Evolutionary conservation across 1,139 yeast species (phyloP), one percentile per base, ranked within the genome.

Genomic region (Arxiozyma slooffiae): DNA sequence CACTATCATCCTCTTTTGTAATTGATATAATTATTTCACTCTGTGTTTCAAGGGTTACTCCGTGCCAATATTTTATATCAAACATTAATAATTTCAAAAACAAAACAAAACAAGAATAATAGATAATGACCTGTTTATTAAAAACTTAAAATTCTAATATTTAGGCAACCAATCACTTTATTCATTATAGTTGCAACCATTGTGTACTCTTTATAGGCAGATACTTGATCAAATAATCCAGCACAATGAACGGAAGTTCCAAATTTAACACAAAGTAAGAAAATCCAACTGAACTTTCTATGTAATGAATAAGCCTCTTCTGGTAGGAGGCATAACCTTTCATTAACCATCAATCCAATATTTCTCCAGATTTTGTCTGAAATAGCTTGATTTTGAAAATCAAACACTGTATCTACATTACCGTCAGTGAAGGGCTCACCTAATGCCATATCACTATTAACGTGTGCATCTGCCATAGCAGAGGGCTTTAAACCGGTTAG

Each of bases 271-370:
- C 98, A 92, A 51, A 92, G 74, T 57, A 92, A 73, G 63, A 86
- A 94, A 1, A 94, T 95, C 11, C 99, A 98, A 65, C 96, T 85
- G 64, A 92, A 80, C 63, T 94, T 92, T 62, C 99, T 77, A 67
- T 92, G 98, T 60, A 94, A 74, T 8, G 96, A 86, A 67, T 92
- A 92, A 0, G 98, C 92, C 67, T 92, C 98, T 66, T 92, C 97
- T 3, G 99, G 99, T 5, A 98, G 99, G 5, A 98, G 97, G 5
- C 96, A 80, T 55, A 92, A 74, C 59, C 99, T 79, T 68, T 94
- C 96, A 56, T 83, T 79, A 57, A 92, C 76, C 98, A 92, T 90
- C 48, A 89, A 72, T 3, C 89, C 81, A 59, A 92, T 86, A 60
- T 89, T 88, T 1, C 78, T 82, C 58, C 95, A 78, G 30, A 90